Evolutionary conservation across 176 grass and related monocot genomes (phyloP).

Genomic region (Oryza meridionalis): DNA sequence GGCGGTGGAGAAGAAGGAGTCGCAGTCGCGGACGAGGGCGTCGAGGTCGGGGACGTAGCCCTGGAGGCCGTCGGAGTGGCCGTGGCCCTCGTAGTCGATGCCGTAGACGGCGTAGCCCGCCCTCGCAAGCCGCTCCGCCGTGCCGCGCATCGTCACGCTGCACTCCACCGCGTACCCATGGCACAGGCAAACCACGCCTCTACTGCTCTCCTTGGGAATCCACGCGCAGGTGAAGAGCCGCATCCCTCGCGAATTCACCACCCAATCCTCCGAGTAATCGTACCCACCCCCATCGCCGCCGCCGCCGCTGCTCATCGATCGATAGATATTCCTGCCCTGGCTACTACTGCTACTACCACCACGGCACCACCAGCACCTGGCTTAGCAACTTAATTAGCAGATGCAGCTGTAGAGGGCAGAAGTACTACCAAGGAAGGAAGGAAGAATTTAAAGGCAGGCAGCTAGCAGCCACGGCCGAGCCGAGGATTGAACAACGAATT

Average conservation of each 20-base stretch:
- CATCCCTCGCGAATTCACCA: constrained; percentile 58
- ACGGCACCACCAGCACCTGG: too few species aligned
- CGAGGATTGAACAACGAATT: too few species aligned
- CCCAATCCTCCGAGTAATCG: constrained; percentile 53
- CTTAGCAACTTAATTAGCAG: too few species aligned
- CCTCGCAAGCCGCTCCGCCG: constrained; percentile 53
- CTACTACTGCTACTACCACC: too few species aligned
- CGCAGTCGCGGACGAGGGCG: constrained; percentile 54
- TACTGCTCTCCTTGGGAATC: constrained; percentile 37
- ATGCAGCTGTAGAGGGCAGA: too few species aligned
- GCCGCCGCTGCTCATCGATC: too few species aligned
- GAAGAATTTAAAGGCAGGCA: too few species aligned
- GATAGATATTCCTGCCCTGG: too few species aligned
- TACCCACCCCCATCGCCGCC: background rate
- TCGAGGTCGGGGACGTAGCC: constrained; percentile 64
- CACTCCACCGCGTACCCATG: constrained; percentile 95
- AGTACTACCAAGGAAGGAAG: too few species aligned
- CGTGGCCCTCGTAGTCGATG: constrained; percentile 77
- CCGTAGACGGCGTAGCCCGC: constrained; percentile 76
- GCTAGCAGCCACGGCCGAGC: too few species aligned
- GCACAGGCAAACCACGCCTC: constrained; percentile 76
- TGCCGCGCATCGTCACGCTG: constrained; percentile 78
- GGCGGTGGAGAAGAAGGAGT: constrained; percentile 47
- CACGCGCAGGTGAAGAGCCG: constrained; percentile 76
- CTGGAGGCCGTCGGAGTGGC: constrained; percentile 73